Percentiles rank a stretch among this genome's conserved stretches.
Conservation (phyloP, 768 basidiomycete species). For the Boletus huronensis region DNA sequence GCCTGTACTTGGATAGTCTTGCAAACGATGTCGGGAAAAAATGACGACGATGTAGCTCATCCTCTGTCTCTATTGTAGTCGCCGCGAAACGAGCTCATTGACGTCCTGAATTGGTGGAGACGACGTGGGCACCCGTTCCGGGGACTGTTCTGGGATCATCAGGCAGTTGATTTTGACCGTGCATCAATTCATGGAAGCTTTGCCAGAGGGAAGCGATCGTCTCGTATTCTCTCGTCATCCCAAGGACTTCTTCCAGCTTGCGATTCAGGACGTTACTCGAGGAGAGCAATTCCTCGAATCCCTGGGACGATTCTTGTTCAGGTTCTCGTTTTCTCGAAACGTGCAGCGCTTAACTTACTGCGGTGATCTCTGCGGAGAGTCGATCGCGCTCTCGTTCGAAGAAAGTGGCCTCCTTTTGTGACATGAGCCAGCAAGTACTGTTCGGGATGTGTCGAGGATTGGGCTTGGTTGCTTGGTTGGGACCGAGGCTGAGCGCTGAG, state of each 20-base stretch:
- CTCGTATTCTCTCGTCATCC: constrained; percentile 90
- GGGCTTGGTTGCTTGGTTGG: no score
- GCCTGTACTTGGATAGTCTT: constrained; percentile 40
- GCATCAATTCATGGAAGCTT: constrained; percentile 77
- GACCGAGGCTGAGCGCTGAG: neutral
- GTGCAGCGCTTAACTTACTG: no score
- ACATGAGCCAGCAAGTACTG: constrained; percentile 11
- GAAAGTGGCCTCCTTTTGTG: constrained; percentile 48
- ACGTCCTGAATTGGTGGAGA: constrained; percentile 34
- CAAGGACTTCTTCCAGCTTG: constrained; percentile 87
- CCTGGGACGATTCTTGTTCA: constrained; percentile 41
- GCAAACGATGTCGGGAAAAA: constrained; percentile 22
- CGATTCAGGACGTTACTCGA: constrained; percentile 85
- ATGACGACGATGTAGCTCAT: constrained; percentile 20
- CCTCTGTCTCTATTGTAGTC: constrained; percentile 6
- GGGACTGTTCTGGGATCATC: constrained; percentile 41
- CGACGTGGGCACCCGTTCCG: constrained; percentile 69
- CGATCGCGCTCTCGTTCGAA: constrained; percentile 80
- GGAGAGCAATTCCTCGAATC: constrained; percentile 83
- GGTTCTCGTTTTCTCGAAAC: neutral
- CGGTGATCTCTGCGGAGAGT: constrained; percentile 68
- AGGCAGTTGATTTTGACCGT: constrained; percentile 38
- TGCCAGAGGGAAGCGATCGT: constrained; percentile 86
- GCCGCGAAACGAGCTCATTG: constrained; percentile 9
- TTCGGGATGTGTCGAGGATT: no score